These are phyloP conservation scores for Phalaenopsis equestris DNA, from an alignment of 106 monocot genomes.

Conservation along the genomic window DNA sequence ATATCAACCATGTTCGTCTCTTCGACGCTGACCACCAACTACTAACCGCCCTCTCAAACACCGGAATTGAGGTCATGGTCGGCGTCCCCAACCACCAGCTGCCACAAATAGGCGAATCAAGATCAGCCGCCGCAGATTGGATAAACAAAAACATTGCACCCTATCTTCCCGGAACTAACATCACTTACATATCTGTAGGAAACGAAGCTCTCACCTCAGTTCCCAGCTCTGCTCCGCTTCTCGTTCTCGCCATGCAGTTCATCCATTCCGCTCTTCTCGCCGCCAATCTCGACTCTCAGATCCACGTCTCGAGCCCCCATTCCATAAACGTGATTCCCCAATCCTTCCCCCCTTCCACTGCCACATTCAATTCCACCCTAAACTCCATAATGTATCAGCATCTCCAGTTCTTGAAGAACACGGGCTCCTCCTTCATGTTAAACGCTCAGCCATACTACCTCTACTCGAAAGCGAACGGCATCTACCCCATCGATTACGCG, in stretches of 20 bases:
- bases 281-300: conserved; percentile 68
- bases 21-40: conserved; percentile 67
- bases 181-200: conserved; percentile 74
- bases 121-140: conserved; percentile 60
- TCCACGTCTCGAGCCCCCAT: conserved; percentile 66
- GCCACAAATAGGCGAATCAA: conserved; percentile 48
- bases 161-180: conserved; percentile 72
- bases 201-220: conserved; percentile 66
- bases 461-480: conserved; percentile 48
- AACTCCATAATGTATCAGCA: conserved; percentile 43
- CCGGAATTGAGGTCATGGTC: conserved; percentile 82
- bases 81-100: conserved; percentile 67
- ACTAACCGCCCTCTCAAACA: conserved; percentile 65
- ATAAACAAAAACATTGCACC: conserved; percentile 65
- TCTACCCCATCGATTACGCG: conserved; percentile 84
- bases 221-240: conserved; percentile 63
- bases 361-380: conserved; percentile 76
- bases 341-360: conserved; percentile 72
- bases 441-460: conserved; percentile 80
- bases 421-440: conserved; percentile 71
- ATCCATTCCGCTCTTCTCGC: conserved; percentile 78
- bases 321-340: conserved; percentile 64
- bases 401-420: conserved; percentile 75
- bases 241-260: conserved; percentile 71
- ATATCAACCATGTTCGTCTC: conserved; percentile 65